A percentile compares a stretch with the other conserved stretches of the same genome.
Conservation (phyloP, 2,329 filamentous ascomycete species). For the Fusarium paranaense region DNA sequence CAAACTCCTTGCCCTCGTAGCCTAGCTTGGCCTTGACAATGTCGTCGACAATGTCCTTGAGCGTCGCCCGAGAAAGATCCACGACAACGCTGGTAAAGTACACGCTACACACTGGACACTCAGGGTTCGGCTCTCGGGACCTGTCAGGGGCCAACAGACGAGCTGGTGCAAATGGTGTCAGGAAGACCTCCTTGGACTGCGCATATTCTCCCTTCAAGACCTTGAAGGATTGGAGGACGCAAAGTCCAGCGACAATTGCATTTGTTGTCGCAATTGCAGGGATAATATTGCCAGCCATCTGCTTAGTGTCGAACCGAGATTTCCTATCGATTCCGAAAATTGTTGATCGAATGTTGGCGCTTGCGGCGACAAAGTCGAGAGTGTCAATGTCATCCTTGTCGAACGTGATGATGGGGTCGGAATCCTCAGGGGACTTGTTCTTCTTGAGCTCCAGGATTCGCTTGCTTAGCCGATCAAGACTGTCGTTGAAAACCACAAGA, state of each 20-base stretch:
- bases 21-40: conserved; percentile 77
- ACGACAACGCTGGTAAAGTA: conserved; percentile 75
- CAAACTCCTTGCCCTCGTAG: conserved; percentile 83
- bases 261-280: conserved; percentile 98
- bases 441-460: conserved; percentile 75
- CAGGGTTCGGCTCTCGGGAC: conserved; percentile 75
- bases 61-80: conserved; percentile 77
- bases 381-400: conserved; percentile 98
- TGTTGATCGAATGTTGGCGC: conserved; percentile 87
- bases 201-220: conserved; percentile 79
- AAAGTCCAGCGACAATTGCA: conserved; percentile 92
- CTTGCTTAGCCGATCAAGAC: conserved; percentile 79
- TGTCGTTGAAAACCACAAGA: conserved; percentile 86
- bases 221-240: conserved; percentile 93
- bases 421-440: conserved; percentile 58
- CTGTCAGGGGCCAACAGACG: conserved; percentile 70
- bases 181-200: conserved; percentile 84
- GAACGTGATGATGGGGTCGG: conserved; percentile 80
- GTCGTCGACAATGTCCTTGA: conserved; percentile 82
- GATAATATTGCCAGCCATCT: conserved; percentile 99
- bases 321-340: conserved; percentile 91
- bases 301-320: conserved; percentile 96
- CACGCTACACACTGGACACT: conserved; percentile 86
- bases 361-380: conserved; percentile 91
- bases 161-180: conserved; percentile 74